Percentiles rank a stretch among this genome's conserved stretches.
These are phyloP conservation scores for Kalmanozyma brasiliensis DNA, from an alignment of 1,284 basidiomycete species.

Conservation along the genomic window DNA sequence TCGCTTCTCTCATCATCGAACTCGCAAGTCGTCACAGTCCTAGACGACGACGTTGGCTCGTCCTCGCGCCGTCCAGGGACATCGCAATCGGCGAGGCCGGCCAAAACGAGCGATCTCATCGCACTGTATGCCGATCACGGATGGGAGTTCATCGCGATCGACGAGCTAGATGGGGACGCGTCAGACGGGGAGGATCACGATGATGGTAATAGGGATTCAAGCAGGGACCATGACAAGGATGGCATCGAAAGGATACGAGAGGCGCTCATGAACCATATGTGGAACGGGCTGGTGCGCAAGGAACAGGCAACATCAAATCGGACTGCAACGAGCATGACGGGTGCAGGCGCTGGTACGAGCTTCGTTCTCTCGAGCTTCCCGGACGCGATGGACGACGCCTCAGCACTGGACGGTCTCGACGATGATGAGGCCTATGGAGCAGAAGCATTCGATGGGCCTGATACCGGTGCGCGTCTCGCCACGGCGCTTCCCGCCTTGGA, in stretches of 20 bases:
- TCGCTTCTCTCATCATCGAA: constrained; percentile 13
- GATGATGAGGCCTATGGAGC: constrained; percentile 15
- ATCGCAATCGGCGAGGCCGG: background rate
- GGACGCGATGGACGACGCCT: background rate
- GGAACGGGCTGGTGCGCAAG: constrained; percentile 52
- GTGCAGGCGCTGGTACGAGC: background rate
- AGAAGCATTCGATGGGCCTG: background rate
- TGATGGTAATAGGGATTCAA: constrained; percentile 20
- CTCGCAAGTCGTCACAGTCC: constrained; percentile 10
- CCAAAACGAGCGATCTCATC: constrained; percentile 40
- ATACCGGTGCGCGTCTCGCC: background rate
- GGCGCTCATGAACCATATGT: constrained; percentile 57
- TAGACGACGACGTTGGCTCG: constrained; percentile 16
- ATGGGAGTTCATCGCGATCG: constrained; percentile 58
- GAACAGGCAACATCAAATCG: constrained; percentile 4
- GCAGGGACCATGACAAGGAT: constrained; percentile 26
- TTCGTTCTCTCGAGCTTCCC: constrained; percentile 9
- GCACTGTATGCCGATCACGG: constrained; percentile 55
- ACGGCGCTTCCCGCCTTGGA: constrained; percentile 6
- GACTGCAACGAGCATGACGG: background rate
- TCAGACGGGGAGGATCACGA: constrained; percentile 4
- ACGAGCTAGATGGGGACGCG: constrained; percentile 23
- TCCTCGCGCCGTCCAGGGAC: background rate
- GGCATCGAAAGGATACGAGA: constrained; percentile 56
- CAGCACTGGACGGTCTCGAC: background rate